Conservation (phyloP, 129 eudicot genomes). For the Saposhnikovia divaricata region DNA sequence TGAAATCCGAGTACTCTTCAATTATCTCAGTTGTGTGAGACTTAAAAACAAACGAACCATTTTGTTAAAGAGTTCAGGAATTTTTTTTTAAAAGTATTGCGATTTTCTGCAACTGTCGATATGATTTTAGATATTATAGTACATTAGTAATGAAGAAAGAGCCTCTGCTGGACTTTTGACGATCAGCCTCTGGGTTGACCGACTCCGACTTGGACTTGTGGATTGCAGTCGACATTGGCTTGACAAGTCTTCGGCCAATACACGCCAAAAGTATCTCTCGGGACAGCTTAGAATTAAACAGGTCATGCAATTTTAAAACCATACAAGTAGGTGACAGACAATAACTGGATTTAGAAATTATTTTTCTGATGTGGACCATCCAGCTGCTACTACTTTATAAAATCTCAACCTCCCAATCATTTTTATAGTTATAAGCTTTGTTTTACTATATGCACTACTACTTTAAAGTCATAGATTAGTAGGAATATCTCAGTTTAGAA, state of each 20-base stretch:
- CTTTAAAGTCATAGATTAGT: neutral
- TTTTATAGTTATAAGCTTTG: too few species aligned
- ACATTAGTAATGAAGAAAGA: too few species aligned
- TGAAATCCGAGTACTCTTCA: too few species aligned
- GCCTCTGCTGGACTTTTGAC: too few species aligned
- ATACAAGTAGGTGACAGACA: neutral
- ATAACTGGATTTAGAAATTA: neutral
- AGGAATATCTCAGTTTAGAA: neutral
- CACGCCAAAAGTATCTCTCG: neutral
- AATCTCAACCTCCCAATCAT: neutral
- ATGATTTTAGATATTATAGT: too few species aligned
- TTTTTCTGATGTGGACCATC: neutral
- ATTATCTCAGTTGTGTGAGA: too few species aligned
- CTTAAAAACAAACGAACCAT: too few species aligned
- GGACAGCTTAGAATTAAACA: neutral
- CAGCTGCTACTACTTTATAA: neutral
- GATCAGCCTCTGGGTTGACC: too few species aligned
- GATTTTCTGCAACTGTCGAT: too few species aligned
- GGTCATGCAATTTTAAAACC: neutral
- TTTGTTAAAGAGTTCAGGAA: too few species aligned
- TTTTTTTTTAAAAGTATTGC: too few species aligned
- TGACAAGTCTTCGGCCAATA: neutral
- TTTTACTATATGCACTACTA: neutral
- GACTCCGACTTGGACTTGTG: neutral
- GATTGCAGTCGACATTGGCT: neutral